Percentiles rank a stretch among this genome's conserved stretches.
phyloP scores from a whole-genome alignment of 2,329 filamentous ascomycete genomes.

The Cercospora zeina region DNA sequence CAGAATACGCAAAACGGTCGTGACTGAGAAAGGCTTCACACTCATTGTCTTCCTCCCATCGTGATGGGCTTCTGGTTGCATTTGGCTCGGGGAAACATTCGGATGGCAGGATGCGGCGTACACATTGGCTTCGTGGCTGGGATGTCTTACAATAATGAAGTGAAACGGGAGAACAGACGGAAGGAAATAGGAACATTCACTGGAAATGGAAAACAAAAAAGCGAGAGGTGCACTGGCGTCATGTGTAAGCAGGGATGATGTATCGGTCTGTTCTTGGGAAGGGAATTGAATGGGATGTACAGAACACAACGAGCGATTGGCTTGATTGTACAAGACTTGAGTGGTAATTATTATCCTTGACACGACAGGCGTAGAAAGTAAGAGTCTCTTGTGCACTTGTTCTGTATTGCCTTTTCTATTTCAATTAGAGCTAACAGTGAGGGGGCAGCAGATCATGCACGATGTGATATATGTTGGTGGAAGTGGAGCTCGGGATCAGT shows the following conservation, averaged over 20 bases:
- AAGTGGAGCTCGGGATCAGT: too few relatives aligned
- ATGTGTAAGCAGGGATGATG: background rate
- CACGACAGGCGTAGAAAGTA: background rate
- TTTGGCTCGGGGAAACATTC: background rate
- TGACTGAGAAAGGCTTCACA: background rate
- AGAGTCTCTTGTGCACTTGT: slow-evolving; percentile 12
- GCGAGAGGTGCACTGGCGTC: background rate
- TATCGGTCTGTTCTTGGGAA: background rate
- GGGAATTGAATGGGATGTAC: background rate
- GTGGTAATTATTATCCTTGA: background rate
- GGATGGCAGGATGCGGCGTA: background rate
- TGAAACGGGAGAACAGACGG: background rate
- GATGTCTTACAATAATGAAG: background rate
- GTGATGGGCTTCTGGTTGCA: background rate
- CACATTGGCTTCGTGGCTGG: background rate
- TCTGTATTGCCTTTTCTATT: too few relatives aligned
- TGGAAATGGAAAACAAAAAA: background rate
- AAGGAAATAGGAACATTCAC: background rate
- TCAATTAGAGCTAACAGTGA: too few relatives aligned
- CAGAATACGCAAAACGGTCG: background rate
- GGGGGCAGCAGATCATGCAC: too few relatives aligned
- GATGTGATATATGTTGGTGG: too few relatives aligned
- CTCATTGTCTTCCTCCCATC: background rate
- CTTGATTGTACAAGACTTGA: background rate
- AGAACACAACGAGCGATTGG: background rate